Conservation (phyloP, 257 asterid genomes). For the Catharanthus roseus region DNA sequence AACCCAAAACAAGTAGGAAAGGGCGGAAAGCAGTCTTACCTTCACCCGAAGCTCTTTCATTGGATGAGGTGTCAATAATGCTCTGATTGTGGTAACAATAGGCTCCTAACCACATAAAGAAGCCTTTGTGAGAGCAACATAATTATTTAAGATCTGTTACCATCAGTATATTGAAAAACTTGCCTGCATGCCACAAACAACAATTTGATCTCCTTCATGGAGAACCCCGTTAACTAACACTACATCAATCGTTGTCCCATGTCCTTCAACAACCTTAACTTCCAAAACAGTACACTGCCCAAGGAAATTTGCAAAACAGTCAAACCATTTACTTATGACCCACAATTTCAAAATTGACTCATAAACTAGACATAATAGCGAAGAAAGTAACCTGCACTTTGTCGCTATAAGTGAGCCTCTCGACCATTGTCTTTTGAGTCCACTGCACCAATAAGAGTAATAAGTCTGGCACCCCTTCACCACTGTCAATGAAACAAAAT, state of each 20-base stretch:
- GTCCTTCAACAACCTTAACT: slow-evolving; percentile 98
- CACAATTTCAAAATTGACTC: slow-evolving; percentile 2
- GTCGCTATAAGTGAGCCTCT: slow-evolving; percentile 75
- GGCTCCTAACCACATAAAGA: slow-evolving; percentile 58
- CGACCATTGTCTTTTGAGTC: slow-evolving; percentile 82
- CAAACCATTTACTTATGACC: slow-evolving; percentile 10
- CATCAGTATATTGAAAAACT: slow-evolving; percentile 16
- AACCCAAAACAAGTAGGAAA: not conserved
- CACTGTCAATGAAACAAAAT: slow-evolving; percentile 38
- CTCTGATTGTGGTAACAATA: slow-evolving; percentile 80
- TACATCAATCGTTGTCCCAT: slow-evolving; percentile 93
- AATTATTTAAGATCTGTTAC: not conserved
- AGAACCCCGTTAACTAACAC: slow-evolving; percentile 96
- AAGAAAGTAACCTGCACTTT: slow-evolving; percentile 69
- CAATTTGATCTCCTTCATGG: slow-evolving; percentile 95
- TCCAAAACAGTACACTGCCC: slow-evolving; percentile 96
- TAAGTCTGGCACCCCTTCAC: slow-evolving; percentile 93
- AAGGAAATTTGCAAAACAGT: slow-evolving; percentile 10
- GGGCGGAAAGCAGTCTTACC: slow-evolving; percentile 35
- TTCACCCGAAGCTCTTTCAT: slow-evolving; percentile 99
- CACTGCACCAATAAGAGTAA: slow-evolving; percentile 74
- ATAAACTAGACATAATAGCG: not conserved
- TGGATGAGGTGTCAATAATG: slow-evolving; percentile 93
- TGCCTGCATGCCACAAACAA: slow-evolving; percentile 96
- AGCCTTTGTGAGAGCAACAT: slow-evolving; percentile 10